A percentile compares a stretch with the other conserved stretches of the same genome.
Evolutionary conservation across 495 filamentous ascomycete genomes (phyloP).

Genomic region (Penicillium daleae): DNA sequence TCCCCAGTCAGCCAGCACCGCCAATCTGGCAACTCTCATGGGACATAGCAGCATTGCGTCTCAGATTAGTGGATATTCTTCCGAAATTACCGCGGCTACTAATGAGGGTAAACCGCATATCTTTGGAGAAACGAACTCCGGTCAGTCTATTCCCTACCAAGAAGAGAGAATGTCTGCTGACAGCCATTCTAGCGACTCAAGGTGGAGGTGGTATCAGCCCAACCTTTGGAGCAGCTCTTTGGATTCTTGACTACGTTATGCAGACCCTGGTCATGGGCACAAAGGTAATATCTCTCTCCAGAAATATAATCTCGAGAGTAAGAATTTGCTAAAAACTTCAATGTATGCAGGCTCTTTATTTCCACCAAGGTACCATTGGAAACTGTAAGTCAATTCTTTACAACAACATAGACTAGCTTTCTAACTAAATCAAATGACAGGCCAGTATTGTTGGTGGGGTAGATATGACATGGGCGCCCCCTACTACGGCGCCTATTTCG

Average conservation of each 20-base stretch:
- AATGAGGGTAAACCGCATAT: constrained; percentile 54
- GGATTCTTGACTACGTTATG: constrained; percentile 64
- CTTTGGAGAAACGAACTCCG: constrained; percentile 63
- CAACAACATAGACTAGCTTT: not conserved
- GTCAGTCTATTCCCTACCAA: constrained; percentile 26
- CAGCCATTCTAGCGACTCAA: constrained; percentile 28
- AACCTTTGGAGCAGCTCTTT: constrained; percentile 60
- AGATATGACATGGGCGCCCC: constrained; percentile 58
- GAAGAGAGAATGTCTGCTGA: constrained; percentile 3
- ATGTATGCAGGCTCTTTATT: constrained; percentile 42
- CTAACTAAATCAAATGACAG: constrained; percentile 15
- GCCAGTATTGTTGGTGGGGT: constrained; percentile 65
- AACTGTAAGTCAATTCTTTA: constrained; percentile 39
- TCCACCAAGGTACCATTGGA: constrained; percentile 66
- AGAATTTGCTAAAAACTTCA: not conserved
- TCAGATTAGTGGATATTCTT: constrained; percentile 52
- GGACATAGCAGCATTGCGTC: constrained; percentile 51
- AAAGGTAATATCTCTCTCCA: constrained; percentile 16
- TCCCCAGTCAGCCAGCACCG: constrained; percentile 53
- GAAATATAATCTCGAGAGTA: not conserved
- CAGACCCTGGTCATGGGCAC: constrained; percentile 53
- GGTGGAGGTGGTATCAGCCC: constrained; percentile 54
- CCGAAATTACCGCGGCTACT: constrained; percentile 53
- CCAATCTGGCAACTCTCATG: constrained; percentile 48
- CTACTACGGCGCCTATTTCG: constrained; percentile 62